A percentile compares a stretch with the other conserved stretches of the same genome.
phyloP scores from a whole-genome alignment of 1,139 yeast species.

The Yamadazyma diddensiae region DNA sequence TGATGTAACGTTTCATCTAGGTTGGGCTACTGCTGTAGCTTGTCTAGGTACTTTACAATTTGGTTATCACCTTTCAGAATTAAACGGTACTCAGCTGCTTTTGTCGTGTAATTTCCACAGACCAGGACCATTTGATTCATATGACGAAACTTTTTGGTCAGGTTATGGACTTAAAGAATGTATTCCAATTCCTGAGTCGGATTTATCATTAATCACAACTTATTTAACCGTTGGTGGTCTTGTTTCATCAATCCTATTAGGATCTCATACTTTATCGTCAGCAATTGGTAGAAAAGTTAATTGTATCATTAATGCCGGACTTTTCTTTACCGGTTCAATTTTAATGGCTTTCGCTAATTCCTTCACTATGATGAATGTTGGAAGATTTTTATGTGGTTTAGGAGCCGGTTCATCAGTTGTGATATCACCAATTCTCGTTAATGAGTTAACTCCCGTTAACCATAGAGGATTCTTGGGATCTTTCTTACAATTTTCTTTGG shows the following conservation, averaged over 20 bases:
- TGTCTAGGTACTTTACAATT: constrained; percentile 80
- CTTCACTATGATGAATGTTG: constrained; percentile 19
- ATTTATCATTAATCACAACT: constrained; percentile 30
- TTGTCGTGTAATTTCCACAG: constrained; percentile 43
- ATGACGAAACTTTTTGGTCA: constrained; percentile 28
- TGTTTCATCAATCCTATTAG: constrained; percentile 29
- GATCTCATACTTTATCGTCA: constrained; percentile 23
- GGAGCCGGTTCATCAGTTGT: constrained; percentile 40
- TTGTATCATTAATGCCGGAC: constrained; percentile 23
- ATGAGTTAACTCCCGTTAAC: constrained; percentile 36
- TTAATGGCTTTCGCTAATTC: constrained; percentile 25
- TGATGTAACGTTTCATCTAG: constrained; percentile 26
- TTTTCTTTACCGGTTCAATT: constrained; percentile 26
- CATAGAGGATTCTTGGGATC: constrained; percentile 40
- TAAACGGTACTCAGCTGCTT: constrained; percentile 76
- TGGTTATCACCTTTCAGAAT: constrained; percentile 87
- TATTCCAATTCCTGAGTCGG: constrained; percentile 23
- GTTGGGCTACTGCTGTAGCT: constrained; percentile 43
- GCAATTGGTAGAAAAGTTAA: constrained; percentile 26
- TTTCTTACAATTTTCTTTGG: constrained; percentile 34
- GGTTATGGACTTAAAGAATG: constrained; percentile 25
- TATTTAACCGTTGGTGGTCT: constrained; percentile 40
- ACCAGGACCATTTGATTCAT: constrained; percentile 22
- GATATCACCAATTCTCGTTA: constrained; percentile 36
- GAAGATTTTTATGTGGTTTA: constrained; percentile 33